Percentiles rank a stretch among this genome's conserved stretches.
These are phyloP conservation scores for Clarkia xantiana DNA, from an alignment of 345 rosid genomes.

Conservation along the genomic window DNA sequence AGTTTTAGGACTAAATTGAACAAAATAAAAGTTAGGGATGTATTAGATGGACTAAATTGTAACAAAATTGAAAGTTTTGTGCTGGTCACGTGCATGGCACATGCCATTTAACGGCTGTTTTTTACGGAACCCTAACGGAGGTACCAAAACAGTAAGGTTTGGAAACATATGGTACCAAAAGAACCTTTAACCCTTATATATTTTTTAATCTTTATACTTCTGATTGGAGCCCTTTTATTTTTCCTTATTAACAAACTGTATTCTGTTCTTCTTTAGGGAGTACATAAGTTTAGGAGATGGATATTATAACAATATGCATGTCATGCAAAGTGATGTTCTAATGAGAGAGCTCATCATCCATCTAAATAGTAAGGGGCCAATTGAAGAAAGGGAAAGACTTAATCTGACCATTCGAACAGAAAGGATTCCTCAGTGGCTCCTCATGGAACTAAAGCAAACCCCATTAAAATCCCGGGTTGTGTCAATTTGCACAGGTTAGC, in stretches of 20 bases:
- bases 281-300: slow-evolving; percentile 9
- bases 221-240: too few species aligned
- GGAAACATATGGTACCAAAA: too few species aligned
- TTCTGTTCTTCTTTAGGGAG: background rate
- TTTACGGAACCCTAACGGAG: too few species aligned
- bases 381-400: slow-evolving; percentile 19
- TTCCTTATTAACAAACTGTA: background rate
- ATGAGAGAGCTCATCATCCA: slow-evolving; percentile 28
- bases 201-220: too few species aligned
- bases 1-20: too few species aligned
- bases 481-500: slow-evolving; percentile 33
- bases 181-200: too few species aligned
- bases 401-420: slow-evolving; percentile 18
- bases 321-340: slow-evolving; percentile 32
- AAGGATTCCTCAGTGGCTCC: slow-evolving; percentile 32
- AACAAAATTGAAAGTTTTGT: too few species aligned
- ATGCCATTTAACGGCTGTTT: too few species aligned
- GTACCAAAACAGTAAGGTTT: too few species aligned
- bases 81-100: too few species aligned
- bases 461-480: slow-evolving; percentile 18
- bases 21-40: too few species aligned
- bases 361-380: slow-evolving; percentile 14
- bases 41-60: too few species aligned
- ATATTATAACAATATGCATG: slow-evolving; percentile 19
- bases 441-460: slow-evolving; percentile 14